Conservation (phyloP, 176 grass and related monocot genomes). For the Oryza brachyantha region DNA sequence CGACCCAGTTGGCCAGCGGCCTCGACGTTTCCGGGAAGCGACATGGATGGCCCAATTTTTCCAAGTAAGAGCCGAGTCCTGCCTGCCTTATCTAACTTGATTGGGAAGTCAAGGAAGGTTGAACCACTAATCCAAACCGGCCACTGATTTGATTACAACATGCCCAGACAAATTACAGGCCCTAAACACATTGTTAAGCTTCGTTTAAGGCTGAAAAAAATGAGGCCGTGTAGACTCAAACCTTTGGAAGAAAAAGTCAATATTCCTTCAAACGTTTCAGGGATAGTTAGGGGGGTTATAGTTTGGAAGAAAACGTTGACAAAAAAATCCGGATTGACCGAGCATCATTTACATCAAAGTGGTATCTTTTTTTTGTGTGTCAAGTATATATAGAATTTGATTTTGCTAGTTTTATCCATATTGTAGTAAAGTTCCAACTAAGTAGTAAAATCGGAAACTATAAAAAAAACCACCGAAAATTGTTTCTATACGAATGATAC, state of each 20-base stretch:
- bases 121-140: neutral
- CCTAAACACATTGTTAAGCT: neutral
- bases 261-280: too few species aligned
- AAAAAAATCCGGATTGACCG: too few species aligned
- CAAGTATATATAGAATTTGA: too few species aligned
- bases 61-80: slow-evolving; percentile 6
- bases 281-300: too few species aligned
- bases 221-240: neutral
- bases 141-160: neutral
- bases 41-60: neutral
- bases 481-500: too few species aligned
- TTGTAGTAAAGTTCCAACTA: too few species aligned
- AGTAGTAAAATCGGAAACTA: too few species aligned
- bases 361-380: too few species aligned
- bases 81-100: slow-evolving; percentile 27
- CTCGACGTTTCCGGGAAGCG: slow-evolving; percentile 27
- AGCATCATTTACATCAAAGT: too few species aligned
- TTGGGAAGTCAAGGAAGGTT: slow-evolving; percentile 27
- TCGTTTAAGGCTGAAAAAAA: neutral
- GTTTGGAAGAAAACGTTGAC: too few species aligned
- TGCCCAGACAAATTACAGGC: neutral
- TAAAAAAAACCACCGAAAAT: too few species aligned
- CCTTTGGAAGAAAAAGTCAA: neutral
- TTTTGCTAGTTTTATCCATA: too few species aligned
- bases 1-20: neutral